phyloP scores from a whole-genome alignment of 2,329 filamentous ascomycete species.

The Remersonia thermophila region DNA sequence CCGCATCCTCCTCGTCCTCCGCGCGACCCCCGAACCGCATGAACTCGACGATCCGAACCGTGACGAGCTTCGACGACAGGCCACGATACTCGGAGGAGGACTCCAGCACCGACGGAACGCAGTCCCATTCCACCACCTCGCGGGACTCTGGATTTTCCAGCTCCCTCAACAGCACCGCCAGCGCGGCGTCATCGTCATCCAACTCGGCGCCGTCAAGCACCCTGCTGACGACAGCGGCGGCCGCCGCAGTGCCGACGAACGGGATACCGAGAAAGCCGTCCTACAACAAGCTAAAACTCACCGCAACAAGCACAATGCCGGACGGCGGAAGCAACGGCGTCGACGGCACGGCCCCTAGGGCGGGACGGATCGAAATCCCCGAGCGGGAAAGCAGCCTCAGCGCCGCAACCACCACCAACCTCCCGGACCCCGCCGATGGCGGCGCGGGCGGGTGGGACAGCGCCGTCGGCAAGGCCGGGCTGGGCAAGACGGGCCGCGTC shows the following conservation, averaged over 20 bases:
- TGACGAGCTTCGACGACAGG: constrained; percentile 40
- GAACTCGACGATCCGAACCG: constrained; percentile 42
- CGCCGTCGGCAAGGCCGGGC: constrained; percentile 54
- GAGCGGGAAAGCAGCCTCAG: constrained; percentile 16
- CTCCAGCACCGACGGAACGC: constrained; percentile 25
- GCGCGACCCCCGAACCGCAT: constrained; percentile 21
- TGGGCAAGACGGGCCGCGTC: constrained; percentile 64
- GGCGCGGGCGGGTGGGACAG: constrained; percentile 39
- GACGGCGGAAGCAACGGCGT: constrained; percentile 6
- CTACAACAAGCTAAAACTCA: constrained; percentile 27
- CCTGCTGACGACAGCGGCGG: constrained; percentile 19
- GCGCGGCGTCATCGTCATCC: constrained; percentile 33
- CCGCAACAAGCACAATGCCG: constrained; percentile 1
- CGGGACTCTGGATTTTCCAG: constrained; percentile 42
- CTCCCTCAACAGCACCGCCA: constrained; percentile 42
- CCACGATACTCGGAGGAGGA: constrained; percentile 30
- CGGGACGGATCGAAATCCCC: constrained; percentile 19
- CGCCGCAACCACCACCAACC: constrained; percentile 4
- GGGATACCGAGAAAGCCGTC: constrained; percentile 19
- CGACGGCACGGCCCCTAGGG: constrained; percentile 10
- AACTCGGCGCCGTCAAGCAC: too few relatives aligned
- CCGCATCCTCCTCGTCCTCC: constrained; percentile 7
- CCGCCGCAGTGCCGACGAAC: constrained; percentile 19
- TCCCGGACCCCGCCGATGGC: too few relatives aligned
- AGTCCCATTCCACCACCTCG: constrained; percentile 20